Evolutionary conservation across 768 basidiomycete species (phyloP).

Genomic region (Lepiota venenata): DNA sequence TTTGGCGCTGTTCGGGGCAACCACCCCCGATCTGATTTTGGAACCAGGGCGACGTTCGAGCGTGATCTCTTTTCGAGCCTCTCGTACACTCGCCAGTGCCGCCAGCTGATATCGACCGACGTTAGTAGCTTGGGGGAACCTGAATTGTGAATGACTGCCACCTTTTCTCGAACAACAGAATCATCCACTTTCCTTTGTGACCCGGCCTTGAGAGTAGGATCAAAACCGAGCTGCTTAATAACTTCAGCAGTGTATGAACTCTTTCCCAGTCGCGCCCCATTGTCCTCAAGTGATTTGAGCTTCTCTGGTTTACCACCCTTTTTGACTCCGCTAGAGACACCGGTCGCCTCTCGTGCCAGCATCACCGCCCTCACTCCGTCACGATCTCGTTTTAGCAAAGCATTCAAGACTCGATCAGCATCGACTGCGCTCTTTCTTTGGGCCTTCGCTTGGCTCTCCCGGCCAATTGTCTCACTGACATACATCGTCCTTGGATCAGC

Average conservation of each 20-base stretch:
- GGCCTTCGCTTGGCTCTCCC: conserved; percentile 76
- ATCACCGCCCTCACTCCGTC: conserved; percentile 66
- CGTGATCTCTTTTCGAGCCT: conserved; percentile 46
- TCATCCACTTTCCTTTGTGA: conserved; percentile 34
- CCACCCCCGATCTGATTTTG: conserved; percentile 60
- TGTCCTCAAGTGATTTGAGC: neutral
- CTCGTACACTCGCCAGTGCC: conserved; percentile 49
- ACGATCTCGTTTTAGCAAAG: conserved; percentile 59
- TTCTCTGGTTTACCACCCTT: neutral
- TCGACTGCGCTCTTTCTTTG: conserved; percentile 60
- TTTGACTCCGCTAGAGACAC: conserved; percentile 16
- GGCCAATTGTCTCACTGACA: conserved; percentile 67
- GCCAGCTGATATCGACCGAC: conserved; percentile 40
- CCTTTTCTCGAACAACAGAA: conserved; percentile 54
- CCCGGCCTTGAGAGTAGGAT: conserved; percentile 62
- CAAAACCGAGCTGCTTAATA: conserved; percentile 75
- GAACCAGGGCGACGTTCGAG: conserved; percentile 66
- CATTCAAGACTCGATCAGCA: conserved; percentile 58
- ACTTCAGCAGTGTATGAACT: conserved; percentile 57
- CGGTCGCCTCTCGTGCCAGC: conserved; percentile 48
- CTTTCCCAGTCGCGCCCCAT: conserved; percentile 5
- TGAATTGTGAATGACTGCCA: conserved; percentile 21
- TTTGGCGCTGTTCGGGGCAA: conserved; percentile 25
- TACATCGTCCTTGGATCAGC: conserved; percentile 43
- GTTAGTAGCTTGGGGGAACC: conserved; percentile 1